Conservation (phyloP, 139 green algal genomes). For the Microglena sp. region DNA sequence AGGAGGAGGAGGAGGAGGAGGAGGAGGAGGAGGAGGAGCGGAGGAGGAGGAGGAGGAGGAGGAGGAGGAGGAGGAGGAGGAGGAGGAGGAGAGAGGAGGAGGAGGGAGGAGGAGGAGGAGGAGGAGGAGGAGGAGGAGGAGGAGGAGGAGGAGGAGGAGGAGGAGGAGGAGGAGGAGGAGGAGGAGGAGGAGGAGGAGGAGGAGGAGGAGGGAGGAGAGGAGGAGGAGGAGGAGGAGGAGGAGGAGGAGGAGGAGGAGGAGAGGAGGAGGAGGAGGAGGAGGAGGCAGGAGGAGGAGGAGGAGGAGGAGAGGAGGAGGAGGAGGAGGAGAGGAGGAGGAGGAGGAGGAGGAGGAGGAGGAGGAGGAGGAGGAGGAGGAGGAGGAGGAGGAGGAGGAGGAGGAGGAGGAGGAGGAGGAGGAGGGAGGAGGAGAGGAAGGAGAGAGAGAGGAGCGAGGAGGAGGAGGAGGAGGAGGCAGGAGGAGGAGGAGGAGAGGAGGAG, state of each 20-base stretch:
- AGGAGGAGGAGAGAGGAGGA: neutral
- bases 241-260: conserved; percentile 3
- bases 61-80: neutral
- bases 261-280: neutral
- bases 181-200: neutral
- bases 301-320: neutral
- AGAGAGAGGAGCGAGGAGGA: no score
- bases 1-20: no score
- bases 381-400: neutral
- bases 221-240: neutral
- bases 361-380: neutral
- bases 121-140: neutral
- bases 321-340: neutral
- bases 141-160: neutral
- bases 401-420: neutral
- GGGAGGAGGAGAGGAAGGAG: neutral
- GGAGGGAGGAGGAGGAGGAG: neutral
- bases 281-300: neutral
- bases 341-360: conserved; percentile 1
- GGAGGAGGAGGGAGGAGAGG: neutral
- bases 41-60: no score
- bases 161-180: neutral
- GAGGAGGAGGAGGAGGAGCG: no score
- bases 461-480: no score
- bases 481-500: neutral